Conservation (phyloP, 345 rosid genomes). For the Eucalyptus sideroxylon region DNA sequence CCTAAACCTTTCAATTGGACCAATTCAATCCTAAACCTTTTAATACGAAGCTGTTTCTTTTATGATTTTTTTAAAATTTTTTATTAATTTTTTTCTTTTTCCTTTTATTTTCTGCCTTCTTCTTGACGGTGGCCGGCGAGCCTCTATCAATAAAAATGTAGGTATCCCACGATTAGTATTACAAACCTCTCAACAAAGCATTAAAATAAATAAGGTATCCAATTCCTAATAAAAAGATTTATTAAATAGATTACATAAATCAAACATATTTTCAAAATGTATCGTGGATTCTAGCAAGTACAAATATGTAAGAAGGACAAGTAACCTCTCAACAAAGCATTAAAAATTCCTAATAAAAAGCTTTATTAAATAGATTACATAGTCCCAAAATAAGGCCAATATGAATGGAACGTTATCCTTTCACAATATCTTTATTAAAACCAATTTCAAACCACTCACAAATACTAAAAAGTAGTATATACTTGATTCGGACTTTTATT, state of each 20-base stretch:
- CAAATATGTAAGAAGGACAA: not conserved
- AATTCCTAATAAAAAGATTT: not conserved
- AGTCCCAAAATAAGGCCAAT: not conserved
- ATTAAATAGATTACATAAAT: not conserved
- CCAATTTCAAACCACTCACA: not conserved
- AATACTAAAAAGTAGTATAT: too few species aligned
- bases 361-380: too few species aligned
- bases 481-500: not conserved
- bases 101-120: too few species aligned
- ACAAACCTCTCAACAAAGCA: not conserved
- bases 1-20: too few species aligned
- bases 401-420: not conserved
- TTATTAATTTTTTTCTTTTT: too few species aligned
- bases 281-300: not conserved
- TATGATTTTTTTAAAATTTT: too few species aligned
- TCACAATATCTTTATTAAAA: not conserved
- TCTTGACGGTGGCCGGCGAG: too few species aligned
- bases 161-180: not conserved
- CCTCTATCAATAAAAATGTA: not conserved
- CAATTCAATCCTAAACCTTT: too few species aligned
- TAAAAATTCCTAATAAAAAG: too few species aligned
- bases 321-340: too few species aligned
- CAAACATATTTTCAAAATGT: not conserved
- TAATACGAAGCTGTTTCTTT: too few species aligned
- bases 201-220: not conserved